Evolutionary conservation across 2,329 filamentous ascomycete species (phyloP).

Genomic region (Scedosporium dehoogii): DNA sequence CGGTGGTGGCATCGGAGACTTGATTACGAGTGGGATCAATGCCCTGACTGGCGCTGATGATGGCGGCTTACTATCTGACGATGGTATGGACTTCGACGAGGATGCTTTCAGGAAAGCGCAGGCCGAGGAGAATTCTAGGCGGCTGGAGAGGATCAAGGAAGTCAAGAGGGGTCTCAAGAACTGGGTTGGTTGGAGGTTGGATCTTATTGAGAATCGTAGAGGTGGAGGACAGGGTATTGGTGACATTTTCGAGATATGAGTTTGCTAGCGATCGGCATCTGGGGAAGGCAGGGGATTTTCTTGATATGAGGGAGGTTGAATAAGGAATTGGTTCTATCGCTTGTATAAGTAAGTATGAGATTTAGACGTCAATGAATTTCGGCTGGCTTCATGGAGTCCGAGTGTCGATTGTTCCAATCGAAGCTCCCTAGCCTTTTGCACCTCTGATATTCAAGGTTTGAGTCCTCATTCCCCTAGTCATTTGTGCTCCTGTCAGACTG

Average conservation of each 20-base stretch:
- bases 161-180: slow-evolving; percentile 54
- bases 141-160: slow-evolving; percentile 54
- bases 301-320: not conserved
- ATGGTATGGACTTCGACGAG: slow-evolving; percentile 55
- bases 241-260: slow-evolving; percentile 54
- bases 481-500: too few species aligned
- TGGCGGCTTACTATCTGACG: slow-evolving; percentile 42
- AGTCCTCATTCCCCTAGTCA: too few species aligned
- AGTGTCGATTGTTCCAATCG: not conserved
- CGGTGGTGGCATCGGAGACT: slow-evolving; percentile 44
- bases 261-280: too few species aligned
- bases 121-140: slow-evolving; percentile 49
- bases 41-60: slow-evolving; percentile 45
- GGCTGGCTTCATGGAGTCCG: not conserved
- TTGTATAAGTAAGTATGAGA: not conserved
- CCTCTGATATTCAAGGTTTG: too few species aligned
- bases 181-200: slow-evolving; percentile 58
- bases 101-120: slow-evolving; percentile 54
- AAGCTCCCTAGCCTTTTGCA: too few species aligned
- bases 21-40: slow-evolving; percentile 49
- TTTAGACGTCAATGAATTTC: not conserved
- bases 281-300: too few species aligned
- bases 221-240: slow-evolving; percentile 50
- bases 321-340: not conserved
- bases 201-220: slow-evolving; percentile 50